phyloP scores from a whole-genome alignment of 352 stramenopile genomes.

The Phytophthora fragariaefolia region DNA sequence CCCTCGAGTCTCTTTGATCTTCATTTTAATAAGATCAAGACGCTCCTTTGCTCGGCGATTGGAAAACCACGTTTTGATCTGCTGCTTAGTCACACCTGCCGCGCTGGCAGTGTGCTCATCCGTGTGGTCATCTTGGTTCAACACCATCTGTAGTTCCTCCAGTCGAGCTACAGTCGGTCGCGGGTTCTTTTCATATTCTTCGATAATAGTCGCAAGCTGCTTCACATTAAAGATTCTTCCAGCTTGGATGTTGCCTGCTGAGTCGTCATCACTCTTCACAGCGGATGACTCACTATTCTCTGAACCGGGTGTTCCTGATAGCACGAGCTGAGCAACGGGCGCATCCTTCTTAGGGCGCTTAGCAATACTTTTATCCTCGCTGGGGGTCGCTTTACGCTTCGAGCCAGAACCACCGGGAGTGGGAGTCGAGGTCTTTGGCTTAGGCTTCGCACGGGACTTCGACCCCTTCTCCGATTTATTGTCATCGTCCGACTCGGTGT shows the following conservation, averaged over 20 bases:
- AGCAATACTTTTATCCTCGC: conserved; percentile 30
- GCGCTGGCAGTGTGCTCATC: conserved; percentile 59
- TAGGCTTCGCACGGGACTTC: conserved; percentile 33
- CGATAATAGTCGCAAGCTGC: conserved; percentile 84
- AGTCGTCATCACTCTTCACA: conserved; percentile 34
- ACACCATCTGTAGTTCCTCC: conserved; percentile 70
- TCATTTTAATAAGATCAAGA: conserved; percentile 83
- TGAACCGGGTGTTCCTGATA: not conserved
- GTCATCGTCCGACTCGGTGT: conserved; percentile 76
- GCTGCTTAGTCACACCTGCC: conserved; percentile 70
- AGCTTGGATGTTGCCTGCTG: conserved; percentile 40
- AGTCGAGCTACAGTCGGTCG: conserved; percentile 65
- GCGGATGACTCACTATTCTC: conserved; percentile 17
- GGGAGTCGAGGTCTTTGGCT: conserved; percentile 32
- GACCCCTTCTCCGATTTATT: conserved; percentile 45
- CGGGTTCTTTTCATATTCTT: conserved; percentile 87
- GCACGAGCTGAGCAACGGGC: not conserved
- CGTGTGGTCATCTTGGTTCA: conserved; percentile 77
- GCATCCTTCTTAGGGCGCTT: conserved; percentile 49
- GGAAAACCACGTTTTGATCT: conserved; percentile 89
- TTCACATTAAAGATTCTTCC: conserved; percentile 88
- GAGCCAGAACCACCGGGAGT: conserved; percentile 14
- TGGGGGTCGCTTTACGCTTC: conserved; percentile 37
- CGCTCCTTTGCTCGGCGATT: conserved; percentile 84
- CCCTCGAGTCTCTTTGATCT: conserved; percentile 55